phyloP scores from a whole-genome alignment of 2,329 filamentous ascomycete species.

The Dactylonectria macrodidyma region DNA sequence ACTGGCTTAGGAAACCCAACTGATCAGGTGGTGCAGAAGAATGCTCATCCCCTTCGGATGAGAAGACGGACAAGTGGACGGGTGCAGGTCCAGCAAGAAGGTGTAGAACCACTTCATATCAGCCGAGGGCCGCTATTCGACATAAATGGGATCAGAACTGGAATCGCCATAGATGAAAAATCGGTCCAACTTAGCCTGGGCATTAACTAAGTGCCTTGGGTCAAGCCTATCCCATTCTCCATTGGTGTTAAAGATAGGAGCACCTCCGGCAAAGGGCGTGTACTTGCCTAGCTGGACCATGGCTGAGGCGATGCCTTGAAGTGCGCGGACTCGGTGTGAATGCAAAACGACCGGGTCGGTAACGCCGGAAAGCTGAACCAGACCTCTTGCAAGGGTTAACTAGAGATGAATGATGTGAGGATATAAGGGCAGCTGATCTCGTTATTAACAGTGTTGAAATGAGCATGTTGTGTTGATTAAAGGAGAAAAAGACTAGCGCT shows the following conservation, averaged over 20 bases:
- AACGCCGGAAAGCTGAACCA: constrained; percentile 9
- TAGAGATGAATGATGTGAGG: constrained; percentile 6
- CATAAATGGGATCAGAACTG: constrained; percentile 1
- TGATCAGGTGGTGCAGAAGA: constrained; percentile 6
- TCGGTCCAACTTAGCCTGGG: not conserved
- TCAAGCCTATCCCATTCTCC: not conserved
- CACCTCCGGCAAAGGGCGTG: not conserved
- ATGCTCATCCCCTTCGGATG: not conserved
- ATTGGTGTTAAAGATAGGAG: not conserved
- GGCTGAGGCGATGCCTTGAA: constrained; percentile 15
- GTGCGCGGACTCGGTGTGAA: not conserved
- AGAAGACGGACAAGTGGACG: not conserved
- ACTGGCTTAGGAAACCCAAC: constrained; percentile 6
- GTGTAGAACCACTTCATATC: not conserved
- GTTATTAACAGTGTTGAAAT: no score
- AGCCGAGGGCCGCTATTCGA: not conserved
- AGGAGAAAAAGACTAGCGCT: no score
- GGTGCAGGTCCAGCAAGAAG: constrained; percentile 4
- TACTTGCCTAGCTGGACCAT: constrained; percentile 16
- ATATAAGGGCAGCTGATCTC: constrained; percentile 19
- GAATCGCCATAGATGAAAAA: constrained; percentile 3
- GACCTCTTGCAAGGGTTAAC: constrained; percentile 11
- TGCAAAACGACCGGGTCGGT: not conserved
- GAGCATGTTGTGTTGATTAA: no score
- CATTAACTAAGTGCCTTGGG: not conserved